Conservation (phyloP, 1,139 yeast species). For the Zygoascus meyerae region DNA sequence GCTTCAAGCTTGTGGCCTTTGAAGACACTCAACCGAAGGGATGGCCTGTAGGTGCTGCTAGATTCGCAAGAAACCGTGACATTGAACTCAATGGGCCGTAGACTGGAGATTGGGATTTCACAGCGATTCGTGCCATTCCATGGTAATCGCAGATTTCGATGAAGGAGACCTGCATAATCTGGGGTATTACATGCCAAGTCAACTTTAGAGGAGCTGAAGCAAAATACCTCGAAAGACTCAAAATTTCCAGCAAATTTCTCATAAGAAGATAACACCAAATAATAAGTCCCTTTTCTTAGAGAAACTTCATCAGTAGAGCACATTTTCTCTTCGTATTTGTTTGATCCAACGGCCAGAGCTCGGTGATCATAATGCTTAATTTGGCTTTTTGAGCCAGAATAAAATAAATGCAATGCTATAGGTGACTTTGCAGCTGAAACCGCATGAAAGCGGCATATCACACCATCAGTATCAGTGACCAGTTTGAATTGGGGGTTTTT, state of each 20-base stretch:
- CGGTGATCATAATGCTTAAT: slow-evolving; percentile 28
- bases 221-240: slow-evolving; percentile 9
- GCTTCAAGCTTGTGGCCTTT: slow-evolving; percentile 23
- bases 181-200: slow-evolving; percentile 18
- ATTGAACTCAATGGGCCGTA: slow-evolving; percentile 2
- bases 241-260: slow-evolving; percentile 14
- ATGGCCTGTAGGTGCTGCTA: slow-evolving; percentile 22
- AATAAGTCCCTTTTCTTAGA: slow-evolving; percentile 38
- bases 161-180: slow-evolving; percentile 24
- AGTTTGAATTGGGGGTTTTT: slow-evolving; percentile 59
- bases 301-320: slow-evolving; percentile 29
- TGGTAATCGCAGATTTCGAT: slow-evolving; percentile 16
- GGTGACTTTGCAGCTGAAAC: slow-evolving; percentile 36
- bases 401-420: slow-evolving; percentile 32
- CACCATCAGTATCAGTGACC: slow-evolving; percentile 22
- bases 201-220: slow-evolving; percentile 18
- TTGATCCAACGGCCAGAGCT: slow-evolving; percentile 33
- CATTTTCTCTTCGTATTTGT: slow-evolving; percentile 32
- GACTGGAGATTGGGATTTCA: slow-evolving; percentile 15
- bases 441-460: slow-evolving; percentile 15
- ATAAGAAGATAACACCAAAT: slow-evolving; percentile 34
- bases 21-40: slow-evolving; percentile 30
- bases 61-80: background rate
- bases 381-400: slow-evolving; percentile 25
- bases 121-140: slow-evolving; percentile 22